A percentile compares a stretch with the other conserved stretches of the same genome.
Evolutionary conservation across 2,329 filamentous ascomycete species (phyloP).

Genomic region (Botrytis elliptica): DNA sequence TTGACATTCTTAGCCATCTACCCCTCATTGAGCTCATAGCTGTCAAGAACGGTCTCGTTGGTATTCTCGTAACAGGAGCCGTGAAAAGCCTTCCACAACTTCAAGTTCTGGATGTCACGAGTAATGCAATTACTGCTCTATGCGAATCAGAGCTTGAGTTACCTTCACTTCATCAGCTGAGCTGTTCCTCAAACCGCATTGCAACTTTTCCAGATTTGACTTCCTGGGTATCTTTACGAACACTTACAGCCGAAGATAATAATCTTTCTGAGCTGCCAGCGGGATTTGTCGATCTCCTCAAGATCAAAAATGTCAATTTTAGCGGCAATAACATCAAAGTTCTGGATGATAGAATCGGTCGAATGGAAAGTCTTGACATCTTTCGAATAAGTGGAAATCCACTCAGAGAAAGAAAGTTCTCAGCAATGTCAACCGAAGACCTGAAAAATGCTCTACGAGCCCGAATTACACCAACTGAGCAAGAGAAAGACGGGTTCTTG

Average conservation of each 20-base stretch:
- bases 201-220: conserved; percentile 69
- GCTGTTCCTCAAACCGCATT: conserved; percentile 79
- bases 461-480: conserved; percentile 57
- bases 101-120: conserved; percentile 74
- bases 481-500: conserved; percentile 28
- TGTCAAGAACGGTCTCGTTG: conserved; percentile 75
- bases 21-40: conserved; percentile 72
- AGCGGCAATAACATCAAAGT: conserved; percentile 78
- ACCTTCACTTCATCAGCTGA: conserved; percentile 70
- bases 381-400: conserved; percentile 87
- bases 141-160: conserved; percentile 42
- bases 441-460: conserved; percentile 71
- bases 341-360: conserved; percentile 72
- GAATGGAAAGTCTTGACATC: conserved; percentile 74
- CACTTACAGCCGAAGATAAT: conserved; percentile 79
- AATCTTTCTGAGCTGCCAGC: conserved; percentile 71
- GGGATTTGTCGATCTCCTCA: conserved; percentile 67
- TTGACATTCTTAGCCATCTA: conserved; percentile 64
- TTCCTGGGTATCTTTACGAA: conserved; percentile 71
- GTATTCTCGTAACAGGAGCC: conserved; percentile 65
- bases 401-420: conserved; percentile 80
- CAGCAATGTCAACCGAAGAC: conserved; percentile 76
- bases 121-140: conserved; percentile 62
- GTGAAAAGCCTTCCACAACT: conserved; percentile 61
- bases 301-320: conserved; percentile 76